Percentiles rank a stretch among this genome's conserved stretches.
These are phyloP conservation scores for sorghum (Sorghum bicolor) DNA, from an alignment of 176 grass and related monocot species.

Conservation along the genomic window DNA sequence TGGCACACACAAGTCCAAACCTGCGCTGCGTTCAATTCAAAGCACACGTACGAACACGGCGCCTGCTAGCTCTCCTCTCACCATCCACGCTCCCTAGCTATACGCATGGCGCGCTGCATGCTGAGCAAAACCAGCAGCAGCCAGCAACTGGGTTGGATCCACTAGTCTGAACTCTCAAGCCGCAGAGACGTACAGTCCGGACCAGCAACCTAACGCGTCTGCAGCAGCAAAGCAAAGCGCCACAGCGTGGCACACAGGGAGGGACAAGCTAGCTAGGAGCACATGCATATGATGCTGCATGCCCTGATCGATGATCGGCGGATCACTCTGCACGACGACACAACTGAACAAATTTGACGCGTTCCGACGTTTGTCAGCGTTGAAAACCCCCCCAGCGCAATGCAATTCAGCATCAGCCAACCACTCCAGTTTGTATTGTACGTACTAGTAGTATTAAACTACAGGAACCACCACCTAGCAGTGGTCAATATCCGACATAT, in stretches of 20 bases:
- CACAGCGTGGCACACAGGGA: no score
- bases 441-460: not conserved
- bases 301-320: not conserved
- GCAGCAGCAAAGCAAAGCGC: no score
- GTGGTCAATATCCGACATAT: not conserved
- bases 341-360: slow-evolving; percentile 34
- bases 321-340: not conserved
- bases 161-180: slow-evolving; percentile 1
- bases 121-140: no score
- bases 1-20: no score
- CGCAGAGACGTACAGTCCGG: not conserved
- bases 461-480: not conserved
- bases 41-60: no score
- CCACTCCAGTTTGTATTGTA: not conserved
- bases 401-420: not conserved
- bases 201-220: not conserved
- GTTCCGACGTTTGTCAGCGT: slow-evolving; percentile 40
- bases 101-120: no score
- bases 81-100: no score
- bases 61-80: no score
- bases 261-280: no score
- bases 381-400: slow-evolving; percentile 26
- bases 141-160: not conserved
- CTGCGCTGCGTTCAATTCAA: no score
- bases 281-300: no score